Base-by-base conservation (phyloP, 495 filamentous ascomycete species). In the Cudoniella acicularis region DNA sequence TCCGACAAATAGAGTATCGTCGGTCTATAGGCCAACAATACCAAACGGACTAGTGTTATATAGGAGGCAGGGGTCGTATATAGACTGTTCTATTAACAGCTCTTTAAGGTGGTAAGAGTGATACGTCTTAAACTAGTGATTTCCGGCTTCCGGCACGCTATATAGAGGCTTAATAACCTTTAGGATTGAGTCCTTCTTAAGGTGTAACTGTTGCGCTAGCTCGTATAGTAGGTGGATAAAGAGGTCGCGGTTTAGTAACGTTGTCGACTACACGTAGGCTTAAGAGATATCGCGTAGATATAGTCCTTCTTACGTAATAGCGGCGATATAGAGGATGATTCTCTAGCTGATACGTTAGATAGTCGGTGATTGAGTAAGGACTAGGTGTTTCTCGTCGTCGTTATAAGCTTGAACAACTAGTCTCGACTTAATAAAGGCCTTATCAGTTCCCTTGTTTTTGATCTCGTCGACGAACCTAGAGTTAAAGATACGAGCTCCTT, bases 1-100 rank as follows among this genome's bases (percentile, higher is more conserved):
- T 3, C 22, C 51, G 17, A 54, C 1, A 27, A 60, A 24, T 1
- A 60, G 49, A 20, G 43, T 54, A 41, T 60, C 22, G 40, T 60
- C 51, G 3, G 41, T 60, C 22, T 55, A 23, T 3, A 60, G 18
- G 3, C 57, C n/a, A 18, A 59, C 49, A 20, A 59, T 17, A 13
- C 36, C 49, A 25, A 46, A 59, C n/a, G 10, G 10, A 11, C 49
- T 48, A 21, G 10, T 49, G 24, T 16, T 49, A 23, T 60, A 54
- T 2, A 60, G 52, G 20, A 60, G 43, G 27, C 43, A 60, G 22
- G 42, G 50, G 42, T 60, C 25, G 23, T 54, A 60, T 3, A 25
- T 42, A 10, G 43, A 60, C 40, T 46, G 23, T 16, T 48, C 22
- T 25, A 60, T 60, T 22, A 1, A 43, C 1, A 59, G 56, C 24